Evolutionary conservation across 495 filamentous ascomycete species (phyloP), one percentile per base, ranked within the genome.

Genomic region (Penicillium longicatenatum): DNA sequence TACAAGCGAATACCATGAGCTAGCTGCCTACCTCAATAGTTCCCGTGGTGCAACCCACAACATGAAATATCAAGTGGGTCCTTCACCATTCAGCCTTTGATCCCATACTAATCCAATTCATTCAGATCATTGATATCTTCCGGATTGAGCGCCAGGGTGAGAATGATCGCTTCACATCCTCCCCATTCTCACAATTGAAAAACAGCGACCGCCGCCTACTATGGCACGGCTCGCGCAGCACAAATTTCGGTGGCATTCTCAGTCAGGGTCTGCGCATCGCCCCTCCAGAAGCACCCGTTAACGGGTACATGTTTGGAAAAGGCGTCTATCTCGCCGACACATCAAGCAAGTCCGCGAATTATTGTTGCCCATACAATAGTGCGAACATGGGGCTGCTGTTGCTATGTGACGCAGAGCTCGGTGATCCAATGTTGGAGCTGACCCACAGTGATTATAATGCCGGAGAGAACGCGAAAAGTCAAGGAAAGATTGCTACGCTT

Each of bases 291-390:
- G 90, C 89, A 0, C 91, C 89, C 2, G 85, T 86, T 3, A 83
- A 77, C 47, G 91, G 91, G 1, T 92, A 93, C 71, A 86, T 84
- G 78, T 95, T 94, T 60, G 91, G 88, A 60, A 93, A 94, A 57
- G 92, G 92, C n/a, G 85, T 96, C 43, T 96, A 97, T 67, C 78
- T 96, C 2, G 91, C 92, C 12, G 92, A 97, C 64, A 89, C 89
- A 72, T 87, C 84, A 59, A 83, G 75, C 68, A 90, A 92, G 70
- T 91, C 87, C 5, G 90, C 91, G 20, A 83, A 85, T 58, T 96
- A 95, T 74, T 94, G 90, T 68, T 80, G 69, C 2, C 63, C 82
- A 4, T 70, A 70, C 6, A 79, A 82, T 59, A 79, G 79, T 43
- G 84, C 79, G 10, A 75, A 77, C 11, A 86, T 81, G 74, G 87